Evolutionary conservation across 345 rosid genomes (phyloP), one percentile per base, ranked within the genome.

Genomic region (Jatropha curcas): DNA sequence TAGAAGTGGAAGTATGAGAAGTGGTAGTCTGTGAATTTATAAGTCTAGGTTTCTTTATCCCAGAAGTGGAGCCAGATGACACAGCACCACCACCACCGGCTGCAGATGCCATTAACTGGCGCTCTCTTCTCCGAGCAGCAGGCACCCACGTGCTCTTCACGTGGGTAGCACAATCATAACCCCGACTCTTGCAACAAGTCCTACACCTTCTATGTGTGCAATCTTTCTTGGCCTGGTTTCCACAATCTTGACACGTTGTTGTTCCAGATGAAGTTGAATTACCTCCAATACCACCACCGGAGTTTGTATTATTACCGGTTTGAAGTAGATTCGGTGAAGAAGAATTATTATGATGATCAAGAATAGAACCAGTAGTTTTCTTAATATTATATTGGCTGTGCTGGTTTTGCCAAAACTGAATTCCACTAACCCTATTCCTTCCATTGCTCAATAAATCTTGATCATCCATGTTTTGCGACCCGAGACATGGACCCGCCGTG

Each of bases 61-160:
- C 98, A 30, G 92, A 91, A 14, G 94, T 92, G 7, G 98, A 92
- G 28, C 73, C 90, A 4, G 98, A 88, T 9, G 97, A 88, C 37
- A 92, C 97, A 67, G 85, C 84, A 11, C 83, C 85, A 20, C 74
- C 87, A 10, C 67, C 79, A 1, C 50, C 73, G 0, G 73, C 73
- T 3, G 71, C 68, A 37, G 76, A 12, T 0, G 79, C 75, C 82
- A 89, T 84, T 37, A 89, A 84, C 83, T 92, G 97, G 24, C 99
- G 88, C 77, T 95, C 99, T 65, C 99, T 77, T 75, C 99, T 70
- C 71, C 97, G 68, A 3, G 99, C 86, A 0, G 99, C 97, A 8
- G 99, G 87, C 5, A 95, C 98, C 99, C 99, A 95, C 58, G 99
- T 95, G 90, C 99, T 95, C 81, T 88, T 95, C 77, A 95, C 94